Evolutionary conservation across 2,329 filamentous ascomycete genomes (phyloP), one percentile per base, ranked within the genome.

Genomic region (Xylariaceae sp.): DNA sequence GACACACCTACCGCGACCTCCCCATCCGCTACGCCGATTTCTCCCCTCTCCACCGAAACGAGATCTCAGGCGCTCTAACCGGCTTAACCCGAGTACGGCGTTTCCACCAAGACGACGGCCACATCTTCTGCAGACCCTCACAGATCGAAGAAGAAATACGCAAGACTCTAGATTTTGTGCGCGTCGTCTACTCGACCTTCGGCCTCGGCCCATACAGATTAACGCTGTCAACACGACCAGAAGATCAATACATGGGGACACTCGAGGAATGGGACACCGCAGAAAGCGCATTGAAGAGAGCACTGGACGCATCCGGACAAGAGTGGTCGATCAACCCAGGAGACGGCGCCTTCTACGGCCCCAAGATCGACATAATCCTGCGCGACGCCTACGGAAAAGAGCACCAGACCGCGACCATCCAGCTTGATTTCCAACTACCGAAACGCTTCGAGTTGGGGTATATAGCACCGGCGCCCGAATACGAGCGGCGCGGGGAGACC

Each of bases 101-200:
- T 63, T 97, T 99, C 77, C 88, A 94, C 70, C 92, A 97, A 74
- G 94, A 99, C 66, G 94, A 99, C 71, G 89, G 88, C 2, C 94
- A 99, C 71, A 94, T 96, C 63, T 96, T 99, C 80, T 96, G 91
- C 74, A 85, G 86, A 4, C 67, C 76, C 60, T 61, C 63, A 37
- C 68, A 70, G 51, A 66, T 70, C 29, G 83, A 90, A 64, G 86
- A 90, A 57, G 89, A 95, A 73, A 80, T 70, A 47, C 61, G 58
- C 32, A 66, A 65, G 43, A 69, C 67, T 0, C 62, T 70, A 6
- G 65, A 69, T 51, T 70, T 70, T 44, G 76, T 97, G 62, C 45
- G 65, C 11, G 58, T 68, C 26, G 67, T 68, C 51, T 83, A 76
- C 50, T 64, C 64, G 66, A 83, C 81, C 4, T 88, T 89, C 74